Percentiles rank a stretch among this genome's conserved stretches.
phyloP scores from a whole-genome alignment of 176 grass and related monocot genomes.

The Triticum aestivum region DNA sequence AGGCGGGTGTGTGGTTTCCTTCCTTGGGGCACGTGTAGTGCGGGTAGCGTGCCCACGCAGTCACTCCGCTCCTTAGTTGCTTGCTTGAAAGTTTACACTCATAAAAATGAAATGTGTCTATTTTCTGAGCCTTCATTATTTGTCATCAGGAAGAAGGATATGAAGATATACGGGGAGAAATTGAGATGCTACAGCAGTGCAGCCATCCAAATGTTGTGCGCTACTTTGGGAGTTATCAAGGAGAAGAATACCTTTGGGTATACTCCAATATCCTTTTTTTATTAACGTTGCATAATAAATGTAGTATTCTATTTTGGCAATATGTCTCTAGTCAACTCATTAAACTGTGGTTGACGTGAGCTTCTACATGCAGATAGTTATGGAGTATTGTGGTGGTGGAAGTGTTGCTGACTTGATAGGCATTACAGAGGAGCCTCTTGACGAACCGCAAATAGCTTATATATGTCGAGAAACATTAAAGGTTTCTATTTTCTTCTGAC shows the following conservation, averaged over 20 bases:
- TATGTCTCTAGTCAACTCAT: neutral
- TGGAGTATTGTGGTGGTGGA: conserved; percentile 99
- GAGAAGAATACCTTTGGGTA: conserved; percentile 98
- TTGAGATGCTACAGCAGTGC: conserved; percentile 99
- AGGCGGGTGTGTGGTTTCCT: neutral
- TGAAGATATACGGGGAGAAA: conserved; percentile 96
- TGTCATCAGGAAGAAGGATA: conserved; percentile 93
- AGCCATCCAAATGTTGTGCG: conserved; percentile 97
- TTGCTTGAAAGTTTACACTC: conserved; percentile 18
- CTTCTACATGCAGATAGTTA: conserved; percentile 73
- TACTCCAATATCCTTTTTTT: conserved; percentile 19
- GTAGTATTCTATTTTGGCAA: neutral
- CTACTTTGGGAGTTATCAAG: conserved; percentile 99
- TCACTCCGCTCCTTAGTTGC: neutral
- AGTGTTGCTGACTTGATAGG: conserved; percentile 94
- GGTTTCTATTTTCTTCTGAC: conserved; percentile 40
- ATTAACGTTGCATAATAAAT: conserved; percentile 11
- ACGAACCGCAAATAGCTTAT: conserved; percentile 98
- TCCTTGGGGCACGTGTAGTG: neutral
- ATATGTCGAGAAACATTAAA: conserved; percentile 98
- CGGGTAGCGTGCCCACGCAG: neutral
- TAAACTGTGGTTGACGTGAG: conserved; percentile 7
- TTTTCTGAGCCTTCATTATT: neutral
- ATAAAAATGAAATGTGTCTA: conserved; percentile 22
- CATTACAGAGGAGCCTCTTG: conserved; percentile 87